phyloP scores from a whole-genome alignment of 2,329 filamentous ascomycete genomes.

The Plectosphaerella cucumerina region DNA sequence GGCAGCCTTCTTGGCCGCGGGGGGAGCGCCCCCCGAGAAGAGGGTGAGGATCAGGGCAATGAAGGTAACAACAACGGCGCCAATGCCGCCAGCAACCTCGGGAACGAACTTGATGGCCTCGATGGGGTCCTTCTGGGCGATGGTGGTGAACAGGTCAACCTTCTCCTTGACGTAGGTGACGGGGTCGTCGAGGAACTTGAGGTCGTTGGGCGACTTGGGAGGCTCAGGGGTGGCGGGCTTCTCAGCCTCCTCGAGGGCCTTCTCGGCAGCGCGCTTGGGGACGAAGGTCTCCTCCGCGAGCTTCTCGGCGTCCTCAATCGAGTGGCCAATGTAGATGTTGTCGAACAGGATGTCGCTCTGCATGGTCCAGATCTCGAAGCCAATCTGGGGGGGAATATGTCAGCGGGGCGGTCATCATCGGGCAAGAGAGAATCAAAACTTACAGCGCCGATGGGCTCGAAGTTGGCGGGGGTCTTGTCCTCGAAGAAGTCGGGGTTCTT shows the following conservation, averaged over 20 bases:
- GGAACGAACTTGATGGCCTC: slow-evolving; percentile 86
- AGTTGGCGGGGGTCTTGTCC: slow-evolving; percentile 92
- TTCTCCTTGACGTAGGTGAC: slow-evolving; percentile 87
- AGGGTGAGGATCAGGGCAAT: slow-evolving; percentile 66
- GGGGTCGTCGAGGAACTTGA: slow-evolving; percentile 89
- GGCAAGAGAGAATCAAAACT: slow-evolving; percentile 37
- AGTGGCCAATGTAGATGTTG: slow-evolving; percentile 99
- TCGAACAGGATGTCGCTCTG: slow-evolving; percentile 97
- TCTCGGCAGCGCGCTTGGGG: slow-evolving; percentile 80
- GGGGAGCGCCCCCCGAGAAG: slow-evolving; percentile 61
- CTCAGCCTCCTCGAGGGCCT: slow-evolving; percentile 70
- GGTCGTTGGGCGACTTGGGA: slow-evolving; percentile 67
- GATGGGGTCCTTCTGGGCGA: slow-evolving; percentile 76
- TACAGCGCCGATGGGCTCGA: slow-evolving; percentile 96
- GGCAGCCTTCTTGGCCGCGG: slow-evolving; percentile 70
- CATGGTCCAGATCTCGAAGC: slow-evolving; percentile 99
- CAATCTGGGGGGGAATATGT: slow-evolving; percentile 57
- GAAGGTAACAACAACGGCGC: slow-evolving; percentile 64
- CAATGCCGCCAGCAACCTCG: slow-evolving; percentile 80
- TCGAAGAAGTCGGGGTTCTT: slow-evolving; percentile 94
- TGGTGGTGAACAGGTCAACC: slow-evolving; percentile 81
- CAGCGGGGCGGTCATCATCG: background rate
- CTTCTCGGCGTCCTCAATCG: slow-evolving; percentile 84
- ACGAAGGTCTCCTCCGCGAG: slow-evolving; percentile 86
- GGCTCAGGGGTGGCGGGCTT: slow-evolving; percentile 69